Evolutionary conservation across 78 protist genomes (phyloP).

Genomic region (Goniomonas avonlea): DNA sequence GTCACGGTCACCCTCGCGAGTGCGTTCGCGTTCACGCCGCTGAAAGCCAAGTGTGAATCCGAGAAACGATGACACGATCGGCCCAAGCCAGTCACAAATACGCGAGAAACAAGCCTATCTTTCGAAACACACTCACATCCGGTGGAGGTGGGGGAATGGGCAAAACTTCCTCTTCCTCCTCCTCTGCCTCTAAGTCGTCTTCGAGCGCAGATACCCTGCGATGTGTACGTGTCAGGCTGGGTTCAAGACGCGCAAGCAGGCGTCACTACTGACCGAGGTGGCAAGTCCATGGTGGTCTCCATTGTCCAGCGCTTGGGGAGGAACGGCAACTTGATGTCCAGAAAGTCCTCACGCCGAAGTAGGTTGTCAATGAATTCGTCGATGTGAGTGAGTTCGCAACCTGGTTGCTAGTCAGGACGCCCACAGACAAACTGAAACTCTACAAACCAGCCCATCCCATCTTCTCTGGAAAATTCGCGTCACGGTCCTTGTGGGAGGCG

Average conservation of each 20-base stretch:
- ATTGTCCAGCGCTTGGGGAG: constrained; percentile 43
- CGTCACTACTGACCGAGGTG: constrained; percentile 46
- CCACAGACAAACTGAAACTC: background rate
- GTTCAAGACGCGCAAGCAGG: too few species aligned
- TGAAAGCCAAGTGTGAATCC: constrained; percentile 4
- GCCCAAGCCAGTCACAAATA: background rate
- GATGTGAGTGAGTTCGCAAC: constrained; percentile 38
- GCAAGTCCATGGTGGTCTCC: constrained; percentile 4
- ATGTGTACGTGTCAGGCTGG: too few species aligned
- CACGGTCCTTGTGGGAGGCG: background rate
- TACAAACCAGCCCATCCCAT: background rate
- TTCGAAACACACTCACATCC: constrained; percentile 9
- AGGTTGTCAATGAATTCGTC: constrained; percentile 82
- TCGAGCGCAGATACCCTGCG: constrained; percentile 44
- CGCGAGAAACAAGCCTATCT: too few species aligned
- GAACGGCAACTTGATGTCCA: constrained; percentile 75
- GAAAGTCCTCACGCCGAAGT: constrained; percentile 39
- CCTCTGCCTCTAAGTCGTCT: constrained; percentile 54
- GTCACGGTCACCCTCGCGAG: background rate
- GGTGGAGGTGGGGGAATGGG: background rate
- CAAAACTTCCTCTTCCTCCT: background rate
- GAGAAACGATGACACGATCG: too few species aligned
- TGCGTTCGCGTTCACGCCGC: background rate
- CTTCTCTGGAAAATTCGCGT: background rate
- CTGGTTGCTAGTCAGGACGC: background rate